Percentiles rank a stretch among this genome's conserved stretches.
phyloP scores from a whole-genome alignment of 2,329 filamentous ascomycete species.

The Aureobasidium musti region DNA sequence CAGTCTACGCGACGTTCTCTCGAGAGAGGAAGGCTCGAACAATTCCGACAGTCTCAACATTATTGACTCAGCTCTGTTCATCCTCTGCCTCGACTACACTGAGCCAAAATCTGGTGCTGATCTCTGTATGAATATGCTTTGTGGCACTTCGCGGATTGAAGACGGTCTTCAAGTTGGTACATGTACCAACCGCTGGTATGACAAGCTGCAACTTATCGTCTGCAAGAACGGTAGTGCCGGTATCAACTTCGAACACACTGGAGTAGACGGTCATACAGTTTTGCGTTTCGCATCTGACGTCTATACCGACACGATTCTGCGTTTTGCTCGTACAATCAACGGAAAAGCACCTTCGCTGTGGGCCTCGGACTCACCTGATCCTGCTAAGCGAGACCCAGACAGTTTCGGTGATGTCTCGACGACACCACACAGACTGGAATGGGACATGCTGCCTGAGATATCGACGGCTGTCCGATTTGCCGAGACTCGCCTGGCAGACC shows the following conservation, averaged over 20 bases:
- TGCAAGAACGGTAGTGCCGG: conserved; percentile 98
- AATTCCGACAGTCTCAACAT: conserved; percentile 96
- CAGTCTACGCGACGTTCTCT: conserved; percentile 81
- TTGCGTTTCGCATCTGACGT: conserved; percentile 93
- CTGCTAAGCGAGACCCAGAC: conserved; percentile 83
- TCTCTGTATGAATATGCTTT: conserved; percentile 98
- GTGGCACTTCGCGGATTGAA: conserved; percentile 87
- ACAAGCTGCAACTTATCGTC: conserved; percentile 98
- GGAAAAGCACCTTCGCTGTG: conserved; percentile 88
- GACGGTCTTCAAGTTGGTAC: conserved; percentile 95
- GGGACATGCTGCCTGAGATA: conserved; percentile 94
- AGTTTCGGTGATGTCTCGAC: conserved; percentile 93
- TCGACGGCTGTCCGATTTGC: conserved; percentile 91
- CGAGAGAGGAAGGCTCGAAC: conserved; percentile 82
- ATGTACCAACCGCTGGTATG: conserved; percentile 98
- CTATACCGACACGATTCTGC: conserved; percentile 95
- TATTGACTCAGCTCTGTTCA: conserved; percentile 89
- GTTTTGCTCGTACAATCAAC: conserved; percentile 94
- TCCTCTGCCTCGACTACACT: conserved; percentile 89
- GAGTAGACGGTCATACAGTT: conserved; percentile 96
- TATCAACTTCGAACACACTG: conserved; percentile 99
- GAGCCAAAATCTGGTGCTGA: conserved; percentile 78
- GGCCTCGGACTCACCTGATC: conserved; percentile 87
- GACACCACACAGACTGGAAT: conserved; percentile 93
- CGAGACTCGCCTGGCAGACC: conserved; percentile 87